phyloP scores from a whole-genome alignment of 257 asterid species.

The Anisodus tanguticus region DNA sequence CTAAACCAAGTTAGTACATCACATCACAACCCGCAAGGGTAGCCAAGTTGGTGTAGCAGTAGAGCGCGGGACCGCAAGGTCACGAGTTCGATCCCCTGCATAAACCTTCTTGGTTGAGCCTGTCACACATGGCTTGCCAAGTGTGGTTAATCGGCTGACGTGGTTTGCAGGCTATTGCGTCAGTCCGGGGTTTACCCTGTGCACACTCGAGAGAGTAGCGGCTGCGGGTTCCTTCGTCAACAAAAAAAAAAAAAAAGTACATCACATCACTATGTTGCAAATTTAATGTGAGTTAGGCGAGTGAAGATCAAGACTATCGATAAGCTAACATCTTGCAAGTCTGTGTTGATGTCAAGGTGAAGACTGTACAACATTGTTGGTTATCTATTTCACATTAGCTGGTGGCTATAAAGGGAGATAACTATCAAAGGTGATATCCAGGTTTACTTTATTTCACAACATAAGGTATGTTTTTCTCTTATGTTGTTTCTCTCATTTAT shows the following conservation, averaged over 20 bases:
- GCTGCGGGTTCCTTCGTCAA: too few species aligned
- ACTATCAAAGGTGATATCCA: background rate
- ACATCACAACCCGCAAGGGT: too few species aligned
- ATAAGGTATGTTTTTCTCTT: background rate
- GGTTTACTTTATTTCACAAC: background rate
- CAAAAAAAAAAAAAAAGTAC: too few species aligned
- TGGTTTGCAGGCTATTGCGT: too few species aligned
- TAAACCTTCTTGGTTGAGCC: too few species aligned
- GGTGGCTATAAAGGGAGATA: background rate
- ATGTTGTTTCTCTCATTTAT: background rate
- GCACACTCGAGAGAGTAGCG: too few species aligned
- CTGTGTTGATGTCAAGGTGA: background rate
- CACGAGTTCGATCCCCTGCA: too few species aligned
- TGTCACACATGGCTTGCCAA: too few species aligned
- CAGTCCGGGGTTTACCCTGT: too few species aligned
- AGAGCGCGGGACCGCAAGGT: too few species aligned
- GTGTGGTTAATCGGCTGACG: too few species aligned
- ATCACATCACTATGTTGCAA: background rate
- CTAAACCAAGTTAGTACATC: background rate
- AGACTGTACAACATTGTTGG: background rate
- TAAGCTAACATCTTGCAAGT: background rate
- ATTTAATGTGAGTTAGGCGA: background rate
- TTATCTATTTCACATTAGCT: background rate
- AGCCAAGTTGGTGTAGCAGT: too few species aligned
- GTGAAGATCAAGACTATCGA: background rate